A percentile compares a stretch with the other conserved stretches of the same genome.
phyloP scores from a whole-genome alignment of 148 eudicot species.

The Rhododendron kiyosumense region DNA sequence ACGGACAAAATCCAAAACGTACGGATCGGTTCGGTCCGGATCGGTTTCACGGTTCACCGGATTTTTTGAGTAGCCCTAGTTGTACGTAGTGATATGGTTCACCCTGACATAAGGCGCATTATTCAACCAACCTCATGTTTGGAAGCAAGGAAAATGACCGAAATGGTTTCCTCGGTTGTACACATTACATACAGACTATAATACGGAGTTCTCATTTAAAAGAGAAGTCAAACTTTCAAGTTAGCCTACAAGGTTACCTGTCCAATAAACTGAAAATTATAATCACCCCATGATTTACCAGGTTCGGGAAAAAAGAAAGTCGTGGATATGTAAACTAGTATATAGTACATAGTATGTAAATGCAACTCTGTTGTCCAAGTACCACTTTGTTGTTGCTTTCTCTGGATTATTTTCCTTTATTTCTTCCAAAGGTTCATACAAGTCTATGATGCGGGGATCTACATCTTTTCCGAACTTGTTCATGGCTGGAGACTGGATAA shows the following conservation, averaged over 20 bases:
- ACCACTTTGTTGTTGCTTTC: not conserved
- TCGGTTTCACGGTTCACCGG: no score
- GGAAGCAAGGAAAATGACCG: not conserved
- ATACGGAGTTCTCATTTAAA: not conserved
- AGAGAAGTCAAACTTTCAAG: not conserved
- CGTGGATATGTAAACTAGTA: not conserved
- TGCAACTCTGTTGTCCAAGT: not conserved
- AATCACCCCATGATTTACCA: not conserved
- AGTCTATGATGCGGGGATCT: conserved; percentile 61
- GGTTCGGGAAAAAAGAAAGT: not conserved
- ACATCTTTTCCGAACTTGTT: conserved; percentile 69
- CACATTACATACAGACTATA: not conserved
- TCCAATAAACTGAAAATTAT: not conserved
- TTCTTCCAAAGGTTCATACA: conserved; percentile 52
- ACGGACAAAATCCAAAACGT: no score
- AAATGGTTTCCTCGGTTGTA: not conserved
- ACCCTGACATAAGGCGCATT: not conserved
- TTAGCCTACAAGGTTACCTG: not conserved
- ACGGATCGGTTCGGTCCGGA: no score
- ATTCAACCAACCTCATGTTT: not conserved
- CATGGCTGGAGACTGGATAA: conserved; percentile 87
- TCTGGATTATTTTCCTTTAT: not conserved
- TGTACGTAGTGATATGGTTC: not conserved
- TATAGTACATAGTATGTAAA: not conserved
- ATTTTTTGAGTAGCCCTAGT: no score